phyloP scores from a whole-genome alignment of 1,139 yeast genomes.

The Entelexis paramagnoliae region DNA sequence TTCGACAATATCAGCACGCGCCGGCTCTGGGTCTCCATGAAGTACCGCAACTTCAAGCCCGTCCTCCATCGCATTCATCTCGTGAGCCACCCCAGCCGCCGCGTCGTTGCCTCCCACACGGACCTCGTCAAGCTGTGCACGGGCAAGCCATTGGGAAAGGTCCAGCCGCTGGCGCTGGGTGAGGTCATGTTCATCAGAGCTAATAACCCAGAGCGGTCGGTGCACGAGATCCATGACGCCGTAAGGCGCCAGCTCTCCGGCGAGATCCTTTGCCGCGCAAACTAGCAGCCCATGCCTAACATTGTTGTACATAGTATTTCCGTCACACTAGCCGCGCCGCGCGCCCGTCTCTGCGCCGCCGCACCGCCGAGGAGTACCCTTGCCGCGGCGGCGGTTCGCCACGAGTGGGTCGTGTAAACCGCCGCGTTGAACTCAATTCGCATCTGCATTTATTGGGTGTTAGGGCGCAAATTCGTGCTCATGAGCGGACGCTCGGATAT shows the following conservation, averaged over 20 bases:
- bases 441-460: no score
- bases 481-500: no score
- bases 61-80: constrained; percentile 63
- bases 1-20: constrained; percentile 80
- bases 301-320: background rate
- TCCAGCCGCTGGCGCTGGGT: constrained; percentile 80
- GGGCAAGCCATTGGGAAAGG: constrained; percentile 64
- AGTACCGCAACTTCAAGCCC: constrained; percentile 71
- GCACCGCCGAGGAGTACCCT: no score
- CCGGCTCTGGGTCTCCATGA: constrained; percentile 83
- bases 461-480: no score
- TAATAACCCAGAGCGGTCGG: constrained; percentile 38
- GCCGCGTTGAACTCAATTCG: no score
- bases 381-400: no score
- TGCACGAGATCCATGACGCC: constrained; percentile 76
- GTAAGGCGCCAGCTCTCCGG: constrained; percentile 64
- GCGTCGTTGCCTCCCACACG: constrained; percentile 50
- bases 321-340: no score
- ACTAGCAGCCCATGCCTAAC: constrained; percentile 6
- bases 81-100: constrained; percentile 77
- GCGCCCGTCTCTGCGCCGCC: no score
- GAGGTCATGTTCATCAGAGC: constrained; percentile 63
- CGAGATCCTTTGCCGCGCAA: constrained; percentile 69
- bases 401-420: no score
- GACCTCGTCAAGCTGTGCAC: constrained; percentile 66